phyloP scores from a whole-genome alignment of 169 alveolate species.

The Toxoplasma gondii region DNA sequence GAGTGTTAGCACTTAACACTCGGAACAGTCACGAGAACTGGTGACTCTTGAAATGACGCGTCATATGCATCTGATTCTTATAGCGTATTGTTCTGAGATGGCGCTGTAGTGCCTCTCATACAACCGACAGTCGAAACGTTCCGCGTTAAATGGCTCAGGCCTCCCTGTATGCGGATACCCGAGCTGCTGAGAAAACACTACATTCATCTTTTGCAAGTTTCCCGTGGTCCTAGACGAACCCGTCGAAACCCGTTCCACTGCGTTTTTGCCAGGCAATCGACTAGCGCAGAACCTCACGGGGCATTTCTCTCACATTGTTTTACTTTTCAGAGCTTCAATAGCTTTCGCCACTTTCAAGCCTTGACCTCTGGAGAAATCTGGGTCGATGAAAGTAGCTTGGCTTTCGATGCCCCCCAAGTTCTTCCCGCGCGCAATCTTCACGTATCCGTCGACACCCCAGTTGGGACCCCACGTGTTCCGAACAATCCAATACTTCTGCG shows the following conservation, averaged over 20 bases:
- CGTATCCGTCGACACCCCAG: slow-evolving; percentile 91
- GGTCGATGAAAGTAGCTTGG: slow-evolving; percentile 61
- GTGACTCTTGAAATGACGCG: neutral
- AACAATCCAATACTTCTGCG: slow-evolving; percentile 84
- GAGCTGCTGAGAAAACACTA: too few species aligned
- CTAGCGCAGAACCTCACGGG: neutral
- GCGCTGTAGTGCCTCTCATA: too few species aligned
- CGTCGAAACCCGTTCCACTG: neutral
- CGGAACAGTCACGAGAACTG: too few species aligned
- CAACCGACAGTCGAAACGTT: too few species aligned
- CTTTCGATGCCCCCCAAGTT: slow-evolving; percentile 68
- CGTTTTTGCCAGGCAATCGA: neutral
- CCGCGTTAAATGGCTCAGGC: too few species aligned
- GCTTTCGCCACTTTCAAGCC: slow-evolving; percentile 34
- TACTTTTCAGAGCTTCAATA: neutral
- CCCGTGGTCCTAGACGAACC: too few species aligned
- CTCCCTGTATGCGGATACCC: too few species aligned
- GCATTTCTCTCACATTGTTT: neutral
- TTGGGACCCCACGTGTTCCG: slow-evolving; percentile 91
- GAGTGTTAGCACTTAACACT: too few species aligned
- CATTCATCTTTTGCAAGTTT: too few species aligned
- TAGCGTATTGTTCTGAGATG: neutral
- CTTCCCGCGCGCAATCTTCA: slow-evolving; percentile 78
- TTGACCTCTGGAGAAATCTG: slow-evolving; percentile 64
- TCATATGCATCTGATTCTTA: neutral